Evolutionary conservation across 208 protist genomes (phyloP).

Genomic region (Leptomonas pyrrhocoris): DNA sequence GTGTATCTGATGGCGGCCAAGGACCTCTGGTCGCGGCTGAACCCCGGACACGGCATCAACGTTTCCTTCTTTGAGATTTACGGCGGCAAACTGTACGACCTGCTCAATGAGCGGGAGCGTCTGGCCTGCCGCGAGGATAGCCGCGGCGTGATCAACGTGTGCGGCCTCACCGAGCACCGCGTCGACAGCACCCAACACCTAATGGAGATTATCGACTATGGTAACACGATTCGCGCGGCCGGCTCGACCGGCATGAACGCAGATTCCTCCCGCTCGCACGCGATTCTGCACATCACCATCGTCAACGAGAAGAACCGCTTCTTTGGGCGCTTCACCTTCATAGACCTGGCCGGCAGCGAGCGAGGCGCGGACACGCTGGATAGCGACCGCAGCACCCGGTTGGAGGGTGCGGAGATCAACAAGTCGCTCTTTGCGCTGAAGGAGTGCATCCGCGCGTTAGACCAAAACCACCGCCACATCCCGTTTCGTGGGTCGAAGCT

Average conservation of each 20-base stretch:
- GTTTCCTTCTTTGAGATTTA: slow-evolving; percentile 91
- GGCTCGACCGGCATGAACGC: slow-evolving; percentile 96
- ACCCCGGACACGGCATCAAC: slow-evolving; percentile 63
- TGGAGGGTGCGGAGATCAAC: slow-evolving; percentile 93
- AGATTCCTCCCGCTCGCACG: slow-evolving; percentile 94
- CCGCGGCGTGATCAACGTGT: slow-evolving; percentile 85
- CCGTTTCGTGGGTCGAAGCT: slow-evolving; percentile 94
- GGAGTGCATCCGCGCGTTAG: slow-evolving; percentile 89
- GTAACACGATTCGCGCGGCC: slow-evolving; percentile 82
- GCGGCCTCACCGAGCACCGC: slow-evolving; percentile 72
- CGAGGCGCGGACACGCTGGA: slow-evolving; percentile 77
- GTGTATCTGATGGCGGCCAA: slow-evolving; percentile 78
- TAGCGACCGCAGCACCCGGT: slow-evolving; percentile 76
- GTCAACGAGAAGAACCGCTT: slow-evolving; percentile 90
- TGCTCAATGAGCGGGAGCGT: slow-evolving; percentile 81
- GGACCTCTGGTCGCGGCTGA: slow-evolving; percentile 80
- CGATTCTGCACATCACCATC: slow-evolving; percentile 92
- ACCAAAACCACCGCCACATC: slow-evolving; percentile 86
- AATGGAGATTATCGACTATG: slow-evolving; percentile 88
- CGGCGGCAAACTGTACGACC: slow-evolving; percentile 79
- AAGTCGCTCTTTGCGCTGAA: slow-evolving; percentile 90
- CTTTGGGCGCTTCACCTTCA: slow-evolving; percentile 88
- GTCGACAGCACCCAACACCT: slow-evolving; percentile 71
- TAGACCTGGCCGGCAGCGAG: slow-evolving; percentile 95
- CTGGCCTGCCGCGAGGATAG: slow-evolving; percentile 94